Base-by-base conservation (phyloP, 1,284 basidiomycete species). In the Leccinum pallidistipes region DNA sequence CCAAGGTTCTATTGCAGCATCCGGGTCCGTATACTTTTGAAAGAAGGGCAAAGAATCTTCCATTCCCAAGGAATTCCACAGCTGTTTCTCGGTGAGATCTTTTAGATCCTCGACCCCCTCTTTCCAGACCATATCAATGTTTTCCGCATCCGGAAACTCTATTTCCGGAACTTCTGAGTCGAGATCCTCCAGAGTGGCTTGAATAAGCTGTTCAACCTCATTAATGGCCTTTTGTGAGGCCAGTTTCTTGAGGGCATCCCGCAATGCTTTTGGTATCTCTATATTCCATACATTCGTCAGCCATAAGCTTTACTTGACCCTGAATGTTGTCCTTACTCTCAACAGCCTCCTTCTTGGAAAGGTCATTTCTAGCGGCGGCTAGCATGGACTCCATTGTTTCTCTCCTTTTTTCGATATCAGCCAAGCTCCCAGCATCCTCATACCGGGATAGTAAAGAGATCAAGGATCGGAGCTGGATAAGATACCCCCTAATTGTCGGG, bases 1-100 rank as follows among this genome's bases (percentile, higher is more conserved):
- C 60, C 62, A 66, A 3, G 60, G 58, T 2, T 63, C 51, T 3
- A 63, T 53, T 0, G 16, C 14, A 1, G 7, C 54, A 12, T 59
- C n/a, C 0, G 56, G 60, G 9, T 66, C 54, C 0, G 59, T 63
- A 6, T 47, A 58, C 5, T 14, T 3, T 31, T 66, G 62, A 31
- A 66, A 62, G 12, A 59, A 58, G 1, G 60, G 64, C 9, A 65
- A 27, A n/a, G 16, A 18, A n/a, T 7, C 18, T 29, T 52, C 27
- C 31, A 51, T n/a, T 14, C 50, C 14, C 14, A 51, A 16, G 16
- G 5, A 16, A 11, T n/a, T 14, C 51, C 51, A 52, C 3, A 52
- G 12, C 29, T 52, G 29, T 18, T 31, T 11, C n/a, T 24, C 16
- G 18, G 29, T 52, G 29, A 52, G 51, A 29, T n/a, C 4, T 31